These are phyloP conservation scores for Klebsormidium nitens DNA, from an alignment of 139 green algal genomes.

Conservation along the genomic window DNA sequence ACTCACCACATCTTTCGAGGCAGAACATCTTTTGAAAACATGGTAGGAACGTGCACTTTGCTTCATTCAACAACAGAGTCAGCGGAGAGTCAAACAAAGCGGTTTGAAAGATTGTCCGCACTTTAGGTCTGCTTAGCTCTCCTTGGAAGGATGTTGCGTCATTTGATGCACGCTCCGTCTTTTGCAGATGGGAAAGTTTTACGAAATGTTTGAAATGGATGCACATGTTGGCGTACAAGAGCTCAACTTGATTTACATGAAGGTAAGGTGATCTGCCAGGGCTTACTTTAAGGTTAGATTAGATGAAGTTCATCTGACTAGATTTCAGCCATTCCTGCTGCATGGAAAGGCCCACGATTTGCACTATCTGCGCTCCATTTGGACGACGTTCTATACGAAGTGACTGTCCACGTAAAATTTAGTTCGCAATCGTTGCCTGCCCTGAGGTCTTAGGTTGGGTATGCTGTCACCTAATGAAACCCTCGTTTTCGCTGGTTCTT, in stretches of 20 bases:
- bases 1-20: too few species aligned
- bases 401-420: too few species aligned
- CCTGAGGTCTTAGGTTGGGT: not conserved
- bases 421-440: too few species aligned
- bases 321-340: too few species aligned
- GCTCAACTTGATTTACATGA: slow-evolving; percentile 92
- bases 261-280: slow-evolving; percentile 28
- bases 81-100: not conserved
- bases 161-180: slow-evolving; percentile 1
- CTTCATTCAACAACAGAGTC: not conserved
- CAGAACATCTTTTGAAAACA: not conserved
- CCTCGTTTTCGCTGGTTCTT: not conserved
- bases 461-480: not conserved
- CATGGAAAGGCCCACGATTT: too few species aligned
- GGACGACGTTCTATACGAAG: too few species aligned
- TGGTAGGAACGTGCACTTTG: not conserved
- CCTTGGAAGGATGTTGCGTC: not conserved
- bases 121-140: not conserved
- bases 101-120: not conserved
- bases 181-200: slow-evolving; percentile 76
- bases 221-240: slow-evolving; percentile 80
- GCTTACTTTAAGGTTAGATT: too few species aligned
- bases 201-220: slow-evolving; percentile 99
- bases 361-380: too few species aligned
- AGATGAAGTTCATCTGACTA: too few species aligned